These are phyloP conservation scores for Aspergillus neotritici DNA, from an alignment of 2,329 filamentous ascomycete genomes.

Conservation along the genomic window DNA sequence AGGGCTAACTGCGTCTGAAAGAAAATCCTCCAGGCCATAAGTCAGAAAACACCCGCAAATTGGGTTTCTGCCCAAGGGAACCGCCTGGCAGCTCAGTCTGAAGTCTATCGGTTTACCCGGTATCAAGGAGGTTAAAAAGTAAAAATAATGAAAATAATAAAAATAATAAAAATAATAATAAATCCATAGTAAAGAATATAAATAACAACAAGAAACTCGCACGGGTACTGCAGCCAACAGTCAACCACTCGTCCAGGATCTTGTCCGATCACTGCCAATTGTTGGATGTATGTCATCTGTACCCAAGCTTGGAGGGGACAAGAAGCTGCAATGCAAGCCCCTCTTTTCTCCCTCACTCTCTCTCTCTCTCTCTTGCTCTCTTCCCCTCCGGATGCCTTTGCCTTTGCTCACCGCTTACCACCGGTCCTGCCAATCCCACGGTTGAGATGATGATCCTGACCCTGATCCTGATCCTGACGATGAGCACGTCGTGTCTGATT, in stretches of 20 bases:
- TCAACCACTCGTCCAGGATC: conserved; percentile 9
- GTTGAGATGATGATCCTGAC: too few species aligned
- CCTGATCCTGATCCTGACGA: too few species aligned
- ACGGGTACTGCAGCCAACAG: conserved; percentile 10
- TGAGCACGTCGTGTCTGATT: too few species aligned
- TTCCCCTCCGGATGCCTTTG: too few species aligned
- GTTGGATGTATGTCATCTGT: not conserved
- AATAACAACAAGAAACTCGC: conserved; percentile 11
- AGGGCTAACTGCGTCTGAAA: conserved; percentile 7
- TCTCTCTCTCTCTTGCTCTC: not conserved
- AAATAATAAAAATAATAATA: not conserved
- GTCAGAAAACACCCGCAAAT: conserved; percentile 7
- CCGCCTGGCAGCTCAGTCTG: conserved; percentile 3
- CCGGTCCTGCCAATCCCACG: not conserved
- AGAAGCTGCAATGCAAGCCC: conserved; percentile 6
- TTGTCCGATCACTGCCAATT: conserved; percentile 12
- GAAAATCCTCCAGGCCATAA: too few species aligned
- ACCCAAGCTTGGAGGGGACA: conserved; percentile 5
- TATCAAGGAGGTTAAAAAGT: too few species aligned
- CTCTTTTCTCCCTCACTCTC: conserved; percentile 3
- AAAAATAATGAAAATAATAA: too few species aligned
- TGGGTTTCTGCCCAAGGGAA: conserved; percentile 22
- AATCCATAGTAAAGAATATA: too few species aligned
- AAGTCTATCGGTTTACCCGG: too few species aligned
- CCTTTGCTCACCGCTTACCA: conserved; percentile 13